Evolutionary conservation across 495 filamentous ascomycete species (phyloP).

Genomic region (Penicillium longicatenatum): DNA sequence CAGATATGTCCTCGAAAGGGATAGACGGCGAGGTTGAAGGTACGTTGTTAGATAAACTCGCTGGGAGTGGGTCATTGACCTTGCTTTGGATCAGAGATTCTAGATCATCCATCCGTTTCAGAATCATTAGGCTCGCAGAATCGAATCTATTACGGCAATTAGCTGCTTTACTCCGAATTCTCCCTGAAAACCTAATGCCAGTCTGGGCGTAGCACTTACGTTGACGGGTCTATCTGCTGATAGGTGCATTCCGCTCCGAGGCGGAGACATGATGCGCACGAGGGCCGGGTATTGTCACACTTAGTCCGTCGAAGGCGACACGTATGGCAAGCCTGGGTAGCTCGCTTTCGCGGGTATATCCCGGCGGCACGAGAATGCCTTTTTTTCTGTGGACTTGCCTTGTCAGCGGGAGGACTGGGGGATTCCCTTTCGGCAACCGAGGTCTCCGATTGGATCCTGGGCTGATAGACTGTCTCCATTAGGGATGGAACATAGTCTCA

Average conservation of each 20-base stretch:
- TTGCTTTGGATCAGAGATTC: not conserved
- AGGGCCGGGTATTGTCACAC: not conserved
- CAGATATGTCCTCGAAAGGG: not conserved
- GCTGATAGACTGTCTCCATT: not conserved
- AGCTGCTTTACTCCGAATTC: not conserved
- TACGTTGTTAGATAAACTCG: not conserved
- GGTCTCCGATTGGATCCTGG: not conserved
- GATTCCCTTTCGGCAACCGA: not conserved
- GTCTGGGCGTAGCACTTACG: not conserved
- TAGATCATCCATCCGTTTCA: not conserved
- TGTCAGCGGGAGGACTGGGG: not conserved
- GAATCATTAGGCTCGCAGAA: not conserved
- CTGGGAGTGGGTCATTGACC: not conserved
- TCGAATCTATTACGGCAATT: not conserved
- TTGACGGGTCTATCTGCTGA: not conserved
- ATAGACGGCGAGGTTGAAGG: not conserved
- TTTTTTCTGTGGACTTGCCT: conserved; percentile 5
- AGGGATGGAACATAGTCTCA: not conserved
- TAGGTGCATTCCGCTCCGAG: not conserved
- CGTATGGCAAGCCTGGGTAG: conserved; percentile 13
- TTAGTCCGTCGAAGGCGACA: conserved; percentile 11
- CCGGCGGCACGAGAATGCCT: conserved; percentile 10
- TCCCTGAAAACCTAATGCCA: not conserved
- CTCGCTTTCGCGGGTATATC: conserved; percentile 18
- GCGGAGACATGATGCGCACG: not conserved